Percentiles rank a stretch among this genome's conserved stretches.
phyloP scores from a whole-genome alignment of 768 basidiomycete species.

The Rhizopogon rudus region DNA sequence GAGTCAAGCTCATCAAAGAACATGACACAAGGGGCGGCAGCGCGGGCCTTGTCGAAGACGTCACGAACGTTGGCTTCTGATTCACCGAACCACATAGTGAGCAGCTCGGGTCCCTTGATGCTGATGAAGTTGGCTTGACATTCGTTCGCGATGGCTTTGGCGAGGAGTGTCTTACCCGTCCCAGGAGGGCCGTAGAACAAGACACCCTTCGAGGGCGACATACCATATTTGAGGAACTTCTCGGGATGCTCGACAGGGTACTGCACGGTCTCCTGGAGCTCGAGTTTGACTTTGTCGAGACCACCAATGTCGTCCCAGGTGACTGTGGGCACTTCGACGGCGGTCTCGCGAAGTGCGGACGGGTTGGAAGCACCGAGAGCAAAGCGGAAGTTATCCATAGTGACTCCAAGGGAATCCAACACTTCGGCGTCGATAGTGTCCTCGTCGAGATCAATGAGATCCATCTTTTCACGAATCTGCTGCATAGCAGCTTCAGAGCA shows the following conservation, averaged over 20 bases:
- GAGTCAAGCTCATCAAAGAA: constrained; percentile 99
- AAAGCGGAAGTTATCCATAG: constrained; percentile 99
- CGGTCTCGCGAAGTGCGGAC: constrained; percentile 97
- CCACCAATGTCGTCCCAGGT: constrained; percentile 99
- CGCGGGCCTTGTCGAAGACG: constrained; percentile 99
- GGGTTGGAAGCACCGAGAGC: constrained; percentile 97
- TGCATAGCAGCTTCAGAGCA: constrained; percentile 99
- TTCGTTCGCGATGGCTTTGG: constrained; percentile 99
- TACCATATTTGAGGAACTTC: constrained; percentile 99
- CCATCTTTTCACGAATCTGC: constrained; percentile 99
- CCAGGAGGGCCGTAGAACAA: constrained; percentile 99
- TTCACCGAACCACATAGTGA: constrained; percentile 99
- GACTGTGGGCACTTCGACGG: constrained; percentile 97
- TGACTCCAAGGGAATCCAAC: constrained; percentile 96
- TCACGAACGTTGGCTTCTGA: constrained; percentile 99
- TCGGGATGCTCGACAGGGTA: constrained; percentile 99
- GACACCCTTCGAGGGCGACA: constrained; percentile 99
- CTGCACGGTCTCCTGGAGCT: constrained; percentile 98
- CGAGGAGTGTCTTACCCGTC: constrained; percentile 98
- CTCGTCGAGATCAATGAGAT: constrained; percentile 90
- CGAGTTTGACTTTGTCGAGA: constrained; percentile 98
- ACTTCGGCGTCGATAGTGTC: constrained; percentile 99
- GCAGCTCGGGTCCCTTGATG: constrained; percentile 97
- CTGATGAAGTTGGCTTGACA: constrained; percentile 99
- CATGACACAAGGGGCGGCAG: constrained; percentile 99